Base-by-base conservation (phyloP, 23 red algal species). In the Gracilaria domingensis region DNA sequence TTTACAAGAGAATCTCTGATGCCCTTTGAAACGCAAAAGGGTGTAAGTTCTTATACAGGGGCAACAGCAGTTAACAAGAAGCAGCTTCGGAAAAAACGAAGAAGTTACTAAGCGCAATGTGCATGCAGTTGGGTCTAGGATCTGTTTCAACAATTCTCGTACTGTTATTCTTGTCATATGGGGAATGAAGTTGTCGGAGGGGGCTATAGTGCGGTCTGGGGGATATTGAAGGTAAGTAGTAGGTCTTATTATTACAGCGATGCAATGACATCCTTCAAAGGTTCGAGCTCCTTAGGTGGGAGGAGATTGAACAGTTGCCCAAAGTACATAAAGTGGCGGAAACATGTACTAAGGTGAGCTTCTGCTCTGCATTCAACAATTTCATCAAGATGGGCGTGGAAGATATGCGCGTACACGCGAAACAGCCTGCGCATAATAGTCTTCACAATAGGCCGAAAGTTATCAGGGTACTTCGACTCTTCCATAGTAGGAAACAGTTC, bases 401-500 rank as follows among this genome's bases (percentile, higher is more conserved):
- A 99, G 66, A 99, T 94, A 73, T 99, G 97, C 13, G 94, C 97
- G 45, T 96, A 99, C 17, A 99, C 89, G 56, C 97, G 97, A 47
- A 96, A 93, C 16, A 99, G 85, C 32, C 97, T 83, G 17, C 91
- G 89, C 84, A 95, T 93, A 26, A 99, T 98, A 29, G 91, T 89
- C 88, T 94, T 98, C 47, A 95, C 96, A 62, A 83, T 78, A 30
- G 54, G 51, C 28, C 96, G 77, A 85, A 80, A 93, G 73, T 87
- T 82, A 30, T 95, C 84, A 37, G 92, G 94, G 53, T 94, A 86
- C 39, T 94, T 94, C 14, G 85, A 80, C 12, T 90, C 93, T 36
- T 80, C 77, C 58, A 88, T 59, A 6, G 82, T 80, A 26, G 91
- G 91, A 48, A 95, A 95, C 18, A 94, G 44, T 18, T 62, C 88